Evolutionary conservation across 768 basidiomycete genomes (phyloP).

Genomic region (Tulasnella calospora): DNA sequence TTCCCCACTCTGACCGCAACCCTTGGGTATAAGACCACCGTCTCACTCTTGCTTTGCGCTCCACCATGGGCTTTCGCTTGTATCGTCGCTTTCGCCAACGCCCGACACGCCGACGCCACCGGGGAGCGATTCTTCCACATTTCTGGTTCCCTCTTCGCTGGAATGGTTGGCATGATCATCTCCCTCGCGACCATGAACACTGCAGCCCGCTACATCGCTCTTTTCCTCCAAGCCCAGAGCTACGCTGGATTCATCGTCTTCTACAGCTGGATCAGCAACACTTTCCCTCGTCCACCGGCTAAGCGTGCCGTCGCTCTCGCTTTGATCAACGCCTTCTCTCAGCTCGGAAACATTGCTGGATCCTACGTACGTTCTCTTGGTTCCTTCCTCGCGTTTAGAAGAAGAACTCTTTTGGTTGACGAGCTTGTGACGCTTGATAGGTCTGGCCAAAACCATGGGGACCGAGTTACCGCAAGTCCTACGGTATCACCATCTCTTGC

Average conservation of each 20-base stretch:
- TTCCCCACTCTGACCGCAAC: constrained; percentile 56
- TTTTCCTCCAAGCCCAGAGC: constrained; percentile 75
- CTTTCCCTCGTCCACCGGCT: constrained; percentile 71
- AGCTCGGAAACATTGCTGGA: constrained; percentile 79
- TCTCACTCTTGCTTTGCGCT: constrained; percentile 68
- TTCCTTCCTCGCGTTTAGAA: too few relatives aligned
- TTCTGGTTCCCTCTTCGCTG: constrained; percentile 47
- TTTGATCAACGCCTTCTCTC: constrained; percentile 72
- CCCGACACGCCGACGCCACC: constrained; percentile 58
- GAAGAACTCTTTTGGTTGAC: not conserved
- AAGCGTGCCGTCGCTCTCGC: constrained; percentile 87
- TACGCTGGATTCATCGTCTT: constrained; percentile 70
- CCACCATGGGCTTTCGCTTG: constrained; percentile 70
- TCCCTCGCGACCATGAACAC: constrained; percentile 60
- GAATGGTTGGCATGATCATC: constrained; percentile 64
- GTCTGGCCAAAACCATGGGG: constrained; percentile 67
- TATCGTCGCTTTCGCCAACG: constrained; percentile 47
- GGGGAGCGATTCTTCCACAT: constrained; percentile 72
- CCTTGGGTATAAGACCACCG: constrained; percentile 59
- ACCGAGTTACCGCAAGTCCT: constrained; percentile 63
- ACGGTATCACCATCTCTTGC: constrained; percentile 63
- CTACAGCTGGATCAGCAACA: constrained; percentile 45
- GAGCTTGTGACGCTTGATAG: constrained; percentile 36
- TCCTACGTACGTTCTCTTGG: constrained; percentile 44
- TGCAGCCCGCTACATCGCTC: constrained; percentile 57